Conservation (phyloP, 306 rosid species). For the Sesbania bispinosa region DNA sequence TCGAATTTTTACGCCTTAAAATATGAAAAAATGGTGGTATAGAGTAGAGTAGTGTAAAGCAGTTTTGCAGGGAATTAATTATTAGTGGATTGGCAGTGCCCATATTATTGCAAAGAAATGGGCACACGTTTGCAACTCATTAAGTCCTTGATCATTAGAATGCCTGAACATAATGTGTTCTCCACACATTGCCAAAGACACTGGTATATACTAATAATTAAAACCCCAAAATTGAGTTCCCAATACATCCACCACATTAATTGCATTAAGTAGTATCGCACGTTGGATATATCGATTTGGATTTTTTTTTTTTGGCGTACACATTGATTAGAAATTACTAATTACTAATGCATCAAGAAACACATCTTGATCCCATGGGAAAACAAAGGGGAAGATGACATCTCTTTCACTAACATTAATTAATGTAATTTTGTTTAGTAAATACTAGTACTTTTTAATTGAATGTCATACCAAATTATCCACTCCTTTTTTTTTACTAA, state of each 20-base stretch:
- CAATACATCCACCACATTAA: neutral
- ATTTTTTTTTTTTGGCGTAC: neutral
- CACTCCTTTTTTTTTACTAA: too few relatives aligned
- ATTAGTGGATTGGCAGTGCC: constrained; percentile 10
- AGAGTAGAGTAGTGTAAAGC: constrained; percentile 23
- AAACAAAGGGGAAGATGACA: neutral
- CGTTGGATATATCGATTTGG: neutral
- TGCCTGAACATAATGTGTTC: constrained; percentile 8
- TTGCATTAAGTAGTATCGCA: neutral
- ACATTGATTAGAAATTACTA: neutral
- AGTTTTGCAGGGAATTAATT: neutral
- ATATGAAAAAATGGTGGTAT: neutral
- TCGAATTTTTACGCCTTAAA: neutral
- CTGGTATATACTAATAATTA: neutral
- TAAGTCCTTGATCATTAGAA: constrained; percentile 18
- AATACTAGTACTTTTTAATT: too few relatives aligned
- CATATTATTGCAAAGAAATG: constrained; percentile 30
- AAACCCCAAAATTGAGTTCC: neutral
- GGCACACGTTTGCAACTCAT: constrained; percentile 46
- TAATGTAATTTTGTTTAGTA: neutral
- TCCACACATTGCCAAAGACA: constrained; percentile 23
- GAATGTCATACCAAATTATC: too few relatives aligned
- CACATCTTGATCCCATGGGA: neutral
- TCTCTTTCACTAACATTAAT: neutral
- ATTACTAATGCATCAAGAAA: too few relatives aligned